These are phyloP conservation scores for Leccinum subtestaceum DNA, from an alignment of 768 basidiomycete genomes.

Conservation along the genomic window DNA sequence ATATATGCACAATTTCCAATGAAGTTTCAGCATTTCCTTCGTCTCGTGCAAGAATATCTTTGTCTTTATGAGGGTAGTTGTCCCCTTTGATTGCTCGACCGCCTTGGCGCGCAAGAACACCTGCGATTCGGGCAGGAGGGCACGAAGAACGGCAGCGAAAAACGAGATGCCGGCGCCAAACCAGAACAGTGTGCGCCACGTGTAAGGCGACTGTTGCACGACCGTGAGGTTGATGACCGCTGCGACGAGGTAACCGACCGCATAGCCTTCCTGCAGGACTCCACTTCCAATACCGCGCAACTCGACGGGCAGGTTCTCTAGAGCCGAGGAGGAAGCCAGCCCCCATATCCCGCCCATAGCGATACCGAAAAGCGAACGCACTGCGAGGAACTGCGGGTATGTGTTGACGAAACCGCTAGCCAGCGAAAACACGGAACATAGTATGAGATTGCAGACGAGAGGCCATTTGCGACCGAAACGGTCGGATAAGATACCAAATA, in stretches of 20 bases:
- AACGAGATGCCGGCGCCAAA: conserved; percentile 65
- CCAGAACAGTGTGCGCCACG: conserved; percentile 85
- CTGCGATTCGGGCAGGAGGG: conserved; percentile 73
- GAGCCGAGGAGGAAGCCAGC: conserved; percentile 71
- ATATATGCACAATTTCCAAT: conserved; percentile 85
- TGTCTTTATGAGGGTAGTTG: conserved; percentile 49
- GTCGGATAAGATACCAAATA: conserved; percentile 86
- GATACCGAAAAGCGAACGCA: conserved; percentile 81
- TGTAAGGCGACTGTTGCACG: conserved; percentile 33
- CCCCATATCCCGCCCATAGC: conserved; percentile 94
- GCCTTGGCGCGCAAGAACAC: conserved; percentile 67
- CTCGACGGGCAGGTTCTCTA: conserved; percentile 87
- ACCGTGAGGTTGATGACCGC: conserved; percentile 77
- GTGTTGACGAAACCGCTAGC: conserved; percentile 79
- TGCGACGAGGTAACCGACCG: conserved; percentile 80
- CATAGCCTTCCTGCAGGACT: conserved; percentile 86
- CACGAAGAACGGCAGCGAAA: conserved; percentile 66
- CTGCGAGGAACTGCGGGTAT: conserved; percentile 74
- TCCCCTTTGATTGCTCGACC: conserved; percentile 43
- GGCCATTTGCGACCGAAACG: conserved; percentile 95
- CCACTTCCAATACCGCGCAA: conserved; percentile 84
- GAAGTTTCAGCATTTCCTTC: conserved; percentile 69
- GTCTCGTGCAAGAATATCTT: conserved; percentile 71
- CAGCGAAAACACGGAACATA: conserved; percentile 72
- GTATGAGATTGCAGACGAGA: conserved; percentile 67